Percentiles rank a stretch among this genome's conserved stretches.
These are phyloP conservation scores for Verticillium albo-atrum DNA, from an alignment of 2,329 filamentous ascomycete species.

Conservation along the genomic window DNA sequence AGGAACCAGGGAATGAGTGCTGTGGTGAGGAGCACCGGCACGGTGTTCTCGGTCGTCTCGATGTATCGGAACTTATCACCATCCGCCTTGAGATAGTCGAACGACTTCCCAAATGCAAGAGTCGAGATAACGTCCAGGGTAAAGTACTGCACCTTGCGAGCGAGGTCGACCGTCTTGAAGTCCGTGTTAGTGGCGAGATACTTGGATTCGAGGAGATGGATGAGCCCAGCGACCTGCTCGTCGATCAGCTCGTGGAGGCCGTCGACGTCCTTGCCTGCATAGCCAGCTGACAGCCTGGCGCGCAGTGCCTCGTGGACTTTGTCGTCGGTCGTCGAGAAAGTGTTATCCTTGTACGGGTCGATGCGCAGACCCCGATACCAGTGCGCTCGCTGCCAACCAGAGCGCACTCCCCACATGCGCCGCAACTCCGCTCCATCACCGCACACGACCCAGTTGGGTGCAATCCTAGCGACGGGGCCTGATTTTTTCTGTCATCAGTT, in stretches of 20 bases:
- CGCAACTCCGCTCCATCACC: conserved; percentile 10
- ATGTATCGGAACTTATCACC: conserved; percentile 17
- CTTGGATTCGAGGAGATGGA: conserved; percentile 6
- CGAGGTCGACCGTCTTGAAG: conserved; percentile 8
- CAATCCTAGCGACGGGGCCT: conserved; percentile 18
- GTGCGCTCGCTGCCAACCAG: conserved; percentile 12
- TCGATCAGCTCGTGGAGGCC: conserved; percentile 7
- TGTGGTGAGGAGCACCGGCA: conserved; percentile 38
- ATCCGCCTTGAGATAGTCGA: conserved; percentile 19
- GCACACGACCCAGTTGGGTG: conserved; percentile 14
- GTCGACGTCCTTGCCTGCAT: conserved; percentile 7
- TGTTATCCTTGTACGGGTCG: conserved; percentile 23
- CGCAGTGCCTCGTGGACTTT: conserved; percentile 34
- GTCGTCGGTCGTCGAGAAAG: conserved; percentile 24
- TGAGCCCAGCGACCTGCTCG: conserved; percentile 1
- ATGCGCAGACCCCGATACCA: conserved; percentile 25
- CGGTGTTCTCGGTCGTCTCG: conserved; percentile 18
- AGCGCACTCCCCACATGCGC: conserved; percentile 10
- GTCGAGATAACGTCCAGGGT: conserved; percentile 20
- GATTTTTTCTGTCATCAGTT: background rate
- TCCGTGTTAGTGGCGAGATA: conserved; percentile 3
- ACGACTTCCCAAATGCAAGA: conserved; percentile 18
- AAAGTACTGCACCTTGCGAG: conserved; percentile 10
- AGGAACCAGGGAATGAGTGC: conserved; percentile 37
- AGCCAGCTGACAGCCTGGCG: conserved; percentile 43